A percentile compares a stretch with the other conserved stretches of the same genome.
Conservation (phyloP, 2,329 filamentous ascomycete genomes). For the Curvularia spicifera region DNA sequence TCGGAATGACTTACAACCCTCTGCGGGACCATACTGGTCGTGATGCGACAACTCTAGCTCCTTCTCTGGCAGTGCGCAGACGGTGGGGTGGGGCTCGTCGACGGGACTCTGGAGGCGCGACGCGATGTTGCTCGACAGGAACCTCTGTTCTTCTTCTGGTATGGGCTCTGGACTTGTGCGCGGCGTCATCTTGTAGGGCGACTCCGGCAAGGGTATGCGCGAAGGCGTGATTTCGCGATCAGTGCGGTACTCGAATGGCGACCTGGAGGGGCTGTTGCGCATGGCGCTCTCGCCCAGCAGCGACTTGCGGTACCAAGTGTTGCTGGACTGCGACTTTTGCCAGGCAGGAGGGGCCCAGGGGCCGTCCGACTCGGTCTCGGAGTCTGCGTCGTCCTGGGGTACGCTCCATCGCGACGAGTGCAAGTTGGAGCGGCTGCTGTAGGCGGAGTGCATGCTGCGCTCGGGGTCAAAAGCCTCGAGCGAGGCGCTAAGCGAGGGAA, state of each 20-base stretch:
- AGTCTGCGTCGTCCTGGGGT: slow-evolving; percentile 48
- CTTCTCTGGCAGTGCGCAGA: slow-evolving; percentile 31
- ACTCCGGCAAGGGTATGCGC: slow-evolving; percentile 66
- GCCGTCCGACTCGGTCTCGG: slow-evolving; percentile 54
- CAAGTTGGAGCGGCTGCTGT: slow-evolving; percentile 67
- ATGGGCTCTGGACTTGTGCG: slow-evolving; percentile 58
- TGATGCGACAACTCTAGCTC: slow-evolving; percentile 37
- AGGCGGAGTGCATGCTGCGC: slow-evolving; percentile 45
- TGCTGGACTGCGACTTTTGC: slow-evolving; percentile 60
- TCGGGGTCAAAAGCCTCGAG: slow-evolving; percentile 50
- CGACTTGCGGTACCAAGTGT: slow-evolving; percentile 61
- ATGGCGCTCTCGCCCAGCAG: slow-evolving; percentile 48
- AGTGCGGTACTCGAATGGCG: slow-evolving; percentile 65
- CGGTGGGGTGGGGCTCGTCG: slow-evolving; percentile 33
- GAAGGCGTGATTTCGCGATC: slow-evolving; percentile 60
- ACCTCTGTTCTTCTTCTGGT: slow-evolving; percentile 43
- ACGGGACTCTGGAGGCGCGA: slow-evolving; percentile 43
- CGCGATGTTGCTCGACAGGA: slow-evolving; percentile 41
- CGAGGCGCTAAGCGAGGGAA: slow-evolving; percentile 49
- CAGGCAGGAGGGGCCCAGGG: slow-evolving; percentile 72
- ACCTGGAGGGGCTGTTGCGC: slow-evolving; percentile 56
- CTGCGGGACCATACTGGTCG: slow-evolving; percentile 35
- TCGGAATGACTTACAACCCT: slow-evolving; percentile 44
- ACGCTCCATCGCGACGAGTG: slow-evolving; percentile 56
- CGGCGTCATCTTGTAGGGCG: slow-evolving; percentile 63